Evolutionary conservation across 2,329 filamentous ascomycete genomes (phyloP), one percentile per base, ranked within the genome.

Genomic region (Sphaerulina vaccinii): DNA sequence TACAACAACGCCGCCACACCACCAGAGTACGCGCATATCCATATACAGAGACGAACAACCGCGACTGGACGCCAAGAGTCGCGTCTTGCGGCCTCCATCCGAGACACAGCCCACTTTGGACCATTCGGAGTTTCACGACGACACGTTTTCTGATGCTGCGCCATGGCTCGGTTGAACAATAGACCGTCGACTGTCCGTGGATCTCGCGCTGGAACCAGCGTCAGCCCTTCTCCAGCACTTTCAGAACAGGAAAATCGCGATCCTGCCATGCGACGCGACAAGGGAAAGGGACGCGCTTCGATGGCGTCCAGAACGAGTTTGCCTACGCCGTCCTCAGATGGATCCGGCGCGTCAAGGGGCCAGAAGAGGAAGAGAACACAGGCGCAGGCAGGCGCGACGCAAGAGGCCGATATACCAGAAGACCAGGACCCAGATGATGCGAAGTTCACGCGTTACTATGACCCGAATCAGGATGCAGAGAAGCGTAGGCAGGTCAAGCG

Each of bases 401-500:
- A 59, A 23, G 41, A 54, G 35, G 45, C 37, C 11, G 56, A 59
- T n/a, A 39, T 51, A 41, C 59, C 61, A 2, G 45, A 60, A 15
- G 61, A 58, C 1, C 56, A 67, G 1, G 62, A 63, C 15, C 46
- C 46, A 9, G 61, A 65, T 3, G 65, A 65, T 8, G 62, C 54
- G 23, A 59, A 56, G 22, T 66, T 64, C 56, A 68, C 55, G 19
- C 57, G 72, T 49, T 81, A 72, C 58, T 95, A 91, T 69, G 87
- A 96, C 65, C 91, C 90, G 0, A 85, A 95, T 55, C 92, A 96
- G 67, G 79, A 89, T 51, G 76, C 86, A 10, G 81, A 86, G 37
- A 81, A 90, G 69, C 83, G 90, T 35, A 80, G 91, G 19, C 73
- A 77, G 47, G 73, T 95, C 27, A 86, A 90, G 54, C 82, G 82